phyloP scores from a whole-genome alignment of 495 filamentous ascomycete species.

The Xanthoparmelia taractica region DNA sequence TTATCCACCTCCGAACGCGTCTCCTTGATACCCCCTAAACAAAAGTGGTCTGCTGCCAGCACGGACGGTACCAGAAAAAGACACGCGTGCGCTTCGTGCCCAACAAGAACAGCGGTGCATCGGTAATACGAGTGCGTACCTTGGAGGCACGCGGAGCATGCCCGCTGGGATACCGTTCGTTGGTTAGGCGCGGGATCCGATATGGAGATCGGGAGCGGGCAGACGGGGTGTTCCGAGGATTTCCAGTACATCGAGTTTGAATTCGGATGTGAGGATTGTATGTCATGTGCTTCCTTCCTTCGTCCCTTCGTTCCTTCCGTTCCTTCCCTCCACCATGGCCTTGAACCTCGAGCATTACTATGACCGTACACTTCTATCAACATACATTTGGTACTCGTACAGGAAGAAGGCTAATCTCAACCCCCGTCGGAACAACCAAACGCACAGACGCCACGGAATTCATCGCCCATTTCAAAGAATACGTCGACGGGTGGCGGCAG shows the following conservation, averaged over 20 bases:
- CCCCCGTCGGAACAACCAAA: neutral
- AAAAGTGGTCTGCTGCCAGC: neutral
- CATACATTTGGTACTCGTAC: no score
- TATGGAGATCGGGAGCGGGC: neutral
- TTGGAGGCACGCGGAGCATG: neutral
- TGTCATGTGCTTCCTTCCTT: neutral
- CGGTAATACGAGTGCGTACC: neutral
- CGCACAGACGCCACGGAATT: neutral
- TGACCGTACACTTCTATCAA: no score
- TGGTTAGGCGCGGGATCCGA: neutral
- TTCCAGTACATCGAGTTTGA: neutral
- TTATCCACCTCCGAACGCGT: neutral
- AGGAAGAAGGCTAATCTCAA: neutral
- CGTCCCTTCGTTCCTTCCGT: no score
- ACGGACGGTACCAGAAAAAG: neutral
- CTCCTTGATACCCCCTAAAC: neutral
- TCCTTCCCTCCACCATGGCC: no score
- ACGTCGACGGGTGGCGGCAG: neutral
- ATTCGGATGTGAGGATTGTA: neutral
- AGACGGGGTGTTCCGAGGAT: neutral
- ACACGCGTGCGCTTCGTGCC: slow-evolving; percentile 1
- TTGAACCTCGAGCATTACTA: no score
- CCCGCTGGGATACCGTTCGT: slow-evolving; percentile 6
- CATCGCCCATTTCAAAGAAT: neutral
- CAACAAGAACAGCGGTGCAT: neutral